Percentiles rank a stretch among this genome's conserved stretches.
Evolutionary conservation across 2,329 filamentous ascomycete species (phyloP).

Genomic region (Phialocephala sp.): DNA sequence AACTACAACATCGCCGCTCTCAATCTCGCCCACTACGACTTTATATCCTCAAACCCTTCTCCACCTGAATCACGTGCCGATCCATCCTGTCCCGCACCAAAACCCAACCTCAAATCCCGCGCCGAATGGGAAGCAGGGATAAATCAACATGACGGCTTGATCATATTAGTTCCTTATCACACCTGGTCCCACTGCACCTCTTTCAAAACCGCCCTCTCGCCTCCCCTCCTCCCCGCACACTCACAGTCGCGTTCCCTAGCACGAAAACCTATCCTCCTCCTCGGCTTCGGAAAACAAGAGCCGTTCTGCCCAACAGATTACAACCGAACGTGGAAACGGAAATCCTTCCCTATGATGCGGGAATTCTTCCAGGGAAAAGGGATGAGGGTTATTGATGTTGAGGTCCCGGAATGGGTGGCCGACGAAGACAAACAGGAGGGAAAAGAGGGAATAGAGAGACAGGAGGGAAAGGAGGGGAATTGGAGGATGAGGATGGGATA

Average conservation of each 20-base stretch:
- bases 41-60: neutral
- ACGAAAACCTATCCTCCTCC: slow-evolving; percentile 15
- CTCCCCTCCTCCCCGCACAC: neutral
- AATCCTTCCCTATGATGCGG: slow-evolving; percentile 17
- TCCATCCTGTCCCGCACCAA: neutral
- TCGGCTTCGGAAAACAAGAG: slow-evolving; percentile 19
- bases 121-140: slow-evolving; percentile 14
- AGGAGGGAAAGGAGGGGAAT: no score
- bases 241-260: no score
- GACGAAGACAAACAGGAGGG: neutral
- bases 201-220: slow-evolving; percentile 9
- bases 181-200: slow-evolving; percentile 13
- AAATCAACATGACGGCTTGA: slow-evolving; percentile 1
- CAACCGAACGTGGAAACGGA: slow-evolving; percentile 15
- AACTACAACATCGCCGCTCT: slow-evolving; percentile 6
- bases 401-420: neutral
- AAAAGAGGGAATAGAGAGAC: no score
- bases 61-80: neutral
- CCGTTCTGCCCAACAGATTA: neutral
- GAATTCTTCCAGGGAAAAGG: neutral
- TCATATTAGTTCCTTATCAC: slow-evolving; percentile 19
- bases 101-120: neutral
- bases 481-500: neutral
- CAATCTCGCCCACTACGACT: slow-evolving; percentile 14
- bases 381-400: neutral